A percentile compares a stretch with the other conserved stretches of the same genome.
Evolutionary conservation across 2,329 filamentous ascomycete species (phyloP).

Genomic region (Colletotrichum musicola): DNA sequence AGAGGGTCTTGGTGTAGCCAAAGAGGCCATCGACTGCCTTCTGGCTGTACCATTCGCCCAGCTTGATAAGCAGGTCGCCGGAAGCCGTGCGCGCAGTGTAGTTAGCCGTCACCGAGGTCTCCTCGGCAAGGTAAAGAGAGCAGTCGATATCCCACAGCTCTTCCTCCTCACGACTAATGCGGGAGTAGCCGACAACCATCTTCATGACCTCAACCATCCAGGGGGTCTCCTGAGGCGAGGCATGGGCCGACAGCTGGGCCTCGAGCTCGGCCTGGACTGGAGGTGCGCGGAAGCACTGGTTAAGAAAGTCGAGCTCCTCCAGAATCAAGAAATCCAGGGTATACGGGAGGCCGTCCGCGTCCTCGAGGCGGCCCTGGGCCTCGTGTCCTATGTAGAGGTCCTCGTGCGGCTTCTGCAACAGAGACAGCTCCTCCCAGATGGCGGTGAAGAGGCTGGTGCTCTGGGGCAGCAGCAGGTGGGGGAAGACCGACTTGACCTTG

Average conservation of each 20-base stretch:
- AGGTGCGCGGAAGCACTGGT: conserved; percentile 88
- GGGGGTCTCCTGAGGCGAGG: conserved; percentile 71
- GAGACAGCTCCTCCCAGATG: conserved; percentile 88
- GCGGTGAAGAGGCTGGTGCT: conserved; percentile 86
- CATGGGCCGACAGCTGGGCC: conserved; percentile 75
- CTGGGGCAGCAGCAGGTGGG: conserved; percentile 83
- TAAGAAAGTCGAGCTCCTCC: conserved; percentile 95
- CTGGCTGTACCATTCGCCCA: conserved; percentile 88
- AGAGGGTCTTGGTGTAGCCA: conserved; percentile 80
- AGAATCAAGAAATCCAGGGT: conserved; percentile 93
- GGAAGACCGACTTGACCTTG: conserved; percentile 86
- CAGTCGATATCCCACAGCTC: conserved; percentile 97
- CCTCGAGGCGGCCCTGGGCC: conserved; percentile 88
- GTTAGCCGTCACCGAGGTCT: conserved; percentile 93
- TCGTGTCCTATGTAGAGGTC: conserved; percentile 88
- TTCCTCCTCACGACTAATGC: conserved; percentile 93
- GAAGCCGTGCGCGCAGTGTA: conserved; percentile 95
- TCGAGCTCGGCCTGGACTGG: conserved; percentile 93
- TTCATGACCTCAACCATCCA: conserved; percentile 93
- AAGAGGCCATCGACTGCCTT: conserved; percentile 84
- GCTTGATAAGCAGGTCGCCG: conserved; percentile 91
- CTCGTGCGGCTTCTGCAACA: conserved; percentile 79
- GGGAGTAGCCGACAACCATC: conserved; percentile 85
- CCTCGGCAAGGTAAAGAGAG: conserved; percentile 94
- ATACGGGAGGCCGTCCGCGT: conserved; percentile 91